Conservation (phyloP, 208 protist genomes). For the Trypanosomatidae sp. region DNA sequence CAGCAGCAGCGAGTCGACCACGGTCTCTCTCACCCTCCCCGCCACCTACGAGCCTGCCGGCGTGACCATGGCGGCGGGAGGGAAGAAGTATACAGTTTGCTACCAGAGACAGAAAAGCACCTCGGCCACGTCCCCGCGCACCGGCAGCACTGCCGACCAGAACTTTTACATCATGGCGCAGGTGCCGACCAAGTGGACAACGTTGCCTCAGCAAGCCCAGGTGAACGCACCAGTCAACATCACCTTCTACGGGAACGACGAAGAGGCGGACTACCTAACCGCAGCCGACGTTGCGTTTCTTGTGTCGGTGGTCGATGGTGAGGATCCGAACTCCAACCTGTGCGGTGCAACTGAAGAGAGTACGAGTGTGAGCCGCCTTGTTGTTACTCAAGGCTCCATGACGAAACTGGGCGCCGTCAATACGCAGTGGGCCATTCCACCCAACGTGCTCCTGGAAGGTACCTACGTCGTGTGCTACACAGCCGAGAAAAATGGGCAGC, state of each 20-base stretch:
- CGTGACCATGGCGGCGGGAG: not conserved
- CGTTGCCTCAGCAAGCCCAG: conserved; percentile 56
- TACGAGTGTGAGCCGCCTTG: not conserved
- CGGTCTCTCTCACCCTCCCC: conserved; percentile 20
- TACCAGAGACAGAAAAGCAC: conserved; percentile 55
- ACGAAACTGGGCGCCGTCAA: conserved; percentile 35
- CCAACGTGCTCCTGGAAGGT: conserved; percentile 27
- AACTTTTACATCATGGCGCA: conserved; percentile 53
- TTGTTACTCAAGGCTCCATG: conserved; percentile 16
- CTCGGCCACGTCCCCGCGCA: conserved; percentile 70
- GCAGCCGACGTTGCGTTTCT: conserved; percentile 62
- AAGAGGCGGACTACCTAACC: conserved; percentile 40
- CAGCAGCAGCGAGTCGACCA: conserved; percentile 13
- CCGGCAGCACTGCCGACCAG: conserved; percentile 35
- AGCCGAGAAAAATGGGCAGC: conserved; percentile 41
- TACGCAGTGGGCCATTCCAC: conserved; percentile 70
- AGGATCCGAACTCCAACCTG: conserved; percentile 8
- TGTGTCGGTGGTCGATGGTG: conserved; percentile 24
- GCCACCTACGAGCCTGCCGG: conserved; percentile 7
- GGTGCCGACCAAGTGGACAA: conserved; percentile 54
- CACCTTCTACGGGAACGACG: conserved; percentile 52
- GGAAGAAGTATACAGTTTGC: conserved; percentile 63
- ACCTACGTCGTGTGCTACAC: conserved; percentile 85
- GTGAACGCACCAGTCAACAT: conserved; percentile 43
- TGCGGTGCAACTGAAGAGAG: not conserved